Evolutionary conservation across 805 yeast genomes (phyloP).

Genomic region (Clavispora asparagi): DNA sequence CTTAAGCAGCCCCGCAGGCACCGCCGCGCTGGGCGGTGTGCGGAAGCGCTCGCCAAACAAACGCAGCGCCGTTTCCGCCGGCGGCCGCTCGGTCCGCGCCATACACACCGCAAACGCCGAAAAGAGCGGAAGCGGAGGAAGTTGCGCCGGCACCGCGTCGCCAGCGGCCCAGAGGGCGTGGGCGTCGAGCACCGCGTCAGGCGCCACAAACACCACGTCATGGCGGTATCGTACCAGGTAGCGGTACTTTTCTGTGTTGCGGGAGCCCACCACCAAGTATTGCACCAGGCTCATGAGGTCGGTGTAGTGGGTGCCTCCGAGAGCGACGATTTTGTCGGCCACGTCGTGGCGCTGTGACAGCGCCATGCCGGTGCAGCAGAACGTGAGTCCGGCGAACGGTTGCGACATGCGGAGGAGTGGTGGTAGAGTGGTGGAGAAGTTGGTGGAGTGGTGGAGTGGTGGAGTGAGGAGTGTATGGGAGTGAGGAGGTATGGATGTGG

Average conservation of each 20-base stretch:
- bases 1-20: slow-evolving; percentile 8
- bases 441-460: no score
- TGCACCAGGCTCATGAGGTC: slow-evolving; percentile 60
- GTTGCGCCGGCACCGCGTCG: slow-evolving; percentile 15
- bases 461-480: no score
- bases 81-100: slow-evolving; percentile 28
- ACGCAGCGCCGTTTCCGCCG: slow-evolving; percentile 6
- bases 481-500: no score
- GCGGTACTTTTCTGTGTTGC: slow-evolving; percentile 50
- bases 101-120: slow-evolving; percentile 41
- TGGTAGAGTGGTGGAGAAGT: background rate
- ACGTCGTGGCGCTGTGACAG: slow-evolving; percentile 37
- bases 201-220: slow-evolving; percentile 54
- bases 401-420: slow-evolving; percentile 10
- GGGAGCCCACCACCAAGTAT: slow-evolving; percentile 54
- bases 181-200: slow-evolving; percentile 39
- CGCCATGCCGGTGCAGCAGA: slow-evolving; percentile 54
- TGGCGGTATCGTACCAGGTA: slow-evolving; percentile 46
- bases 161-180: slow-evolving; percentile 53
- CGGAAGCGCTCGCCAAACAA: slow-evolving; percentile 21
- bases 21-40: slow-evolving; percentile 8
- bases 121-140: slow-evolving; percentile 38
- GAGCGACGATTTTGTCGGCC: slow-evolving; percentile 39
- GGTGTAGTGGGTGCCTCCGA: slow-evolving; percentile 57
- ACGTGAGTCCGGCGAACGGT: slow-evolving; percentile 45